Conservation (phyloP, 1,139 yeast genomes). For the Lodderomyces orthopsilosis region DNA sequence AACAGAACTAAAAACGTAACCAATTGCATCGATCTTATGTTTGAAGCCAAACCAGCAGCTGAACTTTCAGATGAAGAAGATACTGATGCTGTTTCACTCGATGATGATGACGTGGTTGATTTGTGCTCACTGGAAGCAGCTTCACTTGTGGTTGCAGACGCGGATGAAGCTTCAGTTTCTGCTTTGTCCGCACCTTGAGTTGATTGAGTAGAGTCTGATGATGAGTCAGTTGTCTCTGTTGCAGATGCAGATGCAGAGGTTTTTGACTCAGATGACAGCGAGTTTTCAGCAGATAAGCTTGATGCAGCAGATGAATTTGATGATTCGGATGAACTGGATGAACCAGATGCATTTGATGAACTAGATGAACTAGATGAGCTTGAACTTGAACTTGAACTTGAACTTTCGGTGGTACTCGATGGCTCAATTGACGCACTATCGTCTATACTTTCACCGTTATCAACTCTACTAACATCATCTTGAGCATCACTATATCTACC, state of each 20-base stretch:
- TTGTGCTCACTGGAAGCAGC: not conserved
- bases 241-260: not conserved
- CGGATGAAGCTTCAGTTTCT: not conserved
- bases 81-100: not conserved
- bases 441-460: slow-evolving; percentile 19
- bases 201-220: not conserved
- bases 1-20: not conserved
- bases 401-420: slow-evolving; percentile 5
- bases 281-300: not conserved
- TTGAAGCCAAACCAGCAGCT: not conserved
- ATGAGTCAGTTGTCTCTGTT: not conserved
- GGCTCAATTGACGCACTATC: slow-evolving; percentile 6
- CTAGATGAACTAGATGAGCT: slow-evolving; percentile 1
- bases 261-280: not conserved
- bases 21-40: not conserved
- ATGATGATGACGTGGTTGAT: slow-evolving; percentile 1
- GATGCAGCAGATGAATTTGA: not conserved
- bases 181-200: not conserved
- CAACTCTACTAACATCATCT: slow-evolving; percentile 45
- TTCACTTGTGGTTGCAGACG: not conserved
- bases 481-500: slow-evolving; percentile 56
- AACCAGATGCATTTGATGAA: not conserved
- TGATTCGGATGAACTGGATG: not conserved
- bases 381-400: not conserved
- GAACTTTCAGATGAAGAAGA: slow-evolving; percentile 3